phyloP scores from a whole-genome alignment of 2,329 filamentous ascomycete genomes.

The Colletotrichum sp. region DNA sequence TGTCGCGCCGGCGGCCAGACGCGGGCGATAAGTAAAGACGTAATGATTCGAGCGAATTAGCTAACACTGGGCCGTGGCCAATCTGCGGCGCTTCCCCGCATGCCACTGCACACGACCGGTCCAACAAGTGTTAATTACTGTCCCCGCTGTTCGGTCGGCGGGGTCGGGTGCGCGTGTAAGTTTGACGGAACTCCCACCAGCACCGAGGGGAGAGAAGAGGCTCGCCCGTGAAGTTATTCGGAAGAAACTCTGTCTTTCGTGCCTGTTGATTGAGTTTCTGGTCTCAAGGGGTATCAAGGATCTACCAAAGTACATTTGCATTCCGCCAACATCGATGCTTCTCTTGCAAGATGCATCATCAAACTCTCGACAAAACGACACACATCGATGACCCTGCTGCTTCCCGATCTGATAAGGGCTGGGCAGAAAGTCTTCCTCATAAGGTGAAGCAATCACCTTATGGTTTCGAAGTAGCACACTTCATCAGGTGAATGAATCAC shows the following conservation, averaged over 20 bases:
- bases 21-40: slow-evolving; percentile 11
- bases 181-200: not conserved
- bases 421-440: not conserved
- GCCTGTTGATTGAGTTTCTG: not conserved
- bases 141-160: not conserved
- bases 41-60: slow-evolving; percentile 15
- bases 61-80: not conserved
- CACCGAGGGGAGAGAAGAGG: not conserved
- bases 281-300: not conserved
- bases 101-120: not conserved
- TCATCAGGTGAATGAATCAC: not conserved
- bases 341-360: not conserved
- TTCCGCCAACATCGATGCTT: not conserved
- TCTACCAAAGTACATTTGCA: not conserved
- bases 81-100: slow-evolving; percentile 9
- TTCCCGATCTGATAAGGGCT: not conserved
- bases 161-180: not conserved
- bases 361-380: not conserved
- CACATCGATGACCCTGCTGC: not conserved
- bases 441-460: not conserved
- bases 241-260: not conserved
- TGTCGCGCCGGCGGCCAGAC: slow-evolving; percentile 7
- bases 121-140: not conserved
- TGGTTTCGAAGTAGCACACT: not conserved
- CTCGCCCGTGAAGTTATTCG: not conserved